These are phyloP conservation scores for Leccinum disarticulatum DNA, from an alignment of 768 basidiomycete genomes.

Conservation along the genomic window DNA sequence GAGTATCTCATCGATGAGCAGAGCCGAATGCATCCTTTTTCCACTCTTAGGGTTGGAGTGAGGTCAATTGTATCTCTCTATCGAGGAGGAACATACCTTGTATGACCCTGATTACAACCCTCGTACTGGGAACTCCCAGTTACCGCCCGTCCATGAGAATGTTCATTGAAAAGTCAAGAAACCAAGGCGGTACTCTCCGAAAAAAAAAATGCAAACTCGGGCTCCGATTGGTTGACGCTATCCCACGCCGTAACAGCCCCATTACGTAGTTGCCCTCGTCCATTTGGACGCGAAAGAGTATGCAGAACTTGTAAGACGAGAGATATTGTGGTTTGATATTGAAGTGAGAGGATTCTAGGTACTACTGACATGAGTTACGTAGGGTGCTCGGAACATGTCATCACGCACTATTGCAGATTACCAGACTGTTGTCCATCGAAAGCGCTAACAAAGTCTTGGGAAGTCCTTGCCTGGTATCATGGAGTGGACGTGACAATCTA, in stretches of 20 bases:
- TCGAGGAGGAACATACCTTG: slow-evolving; percentile 7
- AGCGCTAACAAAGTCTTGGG: neutral
- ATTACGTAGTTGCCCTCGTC: neutral
- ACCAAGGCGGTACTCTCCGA: slow-evolving; percentile 16
- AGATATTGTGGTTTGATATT: neutral
- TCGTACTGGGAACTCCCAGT: neutral
- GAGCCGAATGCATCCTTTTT: slow-evolving; percentile 40
- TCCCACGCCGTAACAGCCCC: slow-evolving; percentile 9
- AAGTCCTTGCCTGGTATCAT: neutral
- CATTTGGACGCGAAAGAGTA: neutral
- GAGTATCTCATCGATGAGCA: slow-evolving; percentile 52
- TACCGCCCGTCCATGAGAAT: neutral
- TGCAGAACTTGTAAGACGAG: neutral
- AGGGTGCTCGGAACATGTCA: neutral
- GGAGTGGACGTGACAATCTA: neutral
- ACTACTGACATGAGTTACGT: slow-evolving; percentile 13
- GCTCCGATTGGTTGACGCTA: slow-evolving; percentile 10
- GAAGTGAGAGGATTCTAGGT: neutral
- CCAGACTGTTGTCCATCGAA: slow-evolving; percentile 3
- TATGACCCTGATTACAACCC: neutral
- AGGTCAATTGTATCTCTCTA: neutral
- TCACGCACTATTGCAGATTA: slow-evolving; percentile 18
- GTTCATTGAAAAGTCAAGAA: neutral
- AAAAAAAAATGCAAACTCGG: slow-evolving; percentile 16
- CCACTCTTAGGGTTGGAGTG: neutral